Percentiles rank a stretch among this genome's conserved stretches.
These are phyloP conservation scores for Westerdykella sp. DNA, from an alignment of 2,329 filamentous ascomycete species.

Conservation along the genomic window DNA sequence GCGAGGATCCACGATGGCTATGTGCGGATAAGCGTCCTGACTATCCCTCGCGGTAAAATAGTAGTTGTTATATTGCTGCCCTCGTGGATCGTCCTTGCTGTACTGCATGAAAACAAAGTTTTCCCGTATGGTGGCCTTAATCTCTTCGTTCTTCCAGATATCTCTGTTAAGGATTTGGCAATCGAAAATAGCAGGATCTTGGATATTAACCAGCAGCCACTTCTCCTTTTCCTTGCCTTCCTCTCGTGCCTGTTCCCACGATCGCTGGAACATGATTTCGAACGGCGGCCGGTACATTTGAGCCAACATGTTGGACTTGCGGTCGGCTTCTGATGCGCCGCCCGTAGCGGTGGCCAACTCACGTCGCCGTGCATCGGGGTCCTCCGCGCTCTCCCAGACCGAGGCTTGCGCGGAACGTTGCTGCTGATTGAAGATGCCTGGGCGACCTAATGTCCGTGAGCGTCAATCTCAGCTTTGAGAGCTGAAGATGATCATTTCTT, in stretches of 20 bases:
- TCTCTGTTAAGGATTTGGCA: slow-evolving; percentile 93
- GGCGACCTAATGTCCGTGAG: slow-evolving; percentile 26
- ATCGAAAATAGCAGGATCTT: slow-evolving; percentile 88
- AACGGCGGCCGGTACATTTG: slow-evolving; percentile 91
- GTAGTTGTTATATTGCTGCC: slow-evolving; percentile 77
- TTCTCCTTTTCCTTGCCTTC: slow-evolving; percentile 83
- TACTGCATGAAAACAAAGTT: slow-evolving; percentile 97
- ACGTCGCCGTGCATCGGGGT: slow-evolving; percentile 44
- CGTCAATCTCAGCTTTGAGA: slow-evolving; percentile 26
- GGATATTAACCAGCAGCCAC: slow-evolving; percentile 93
- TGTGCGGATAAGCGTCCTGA: slow-evolving; percentile 88
- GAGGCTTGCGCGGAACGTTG: slow-evolving; percentile 49
- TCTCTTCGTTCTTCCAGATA: slow-evolving; percentile 81
- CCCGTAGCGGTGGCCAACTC: slow-evolving; percentile 57
- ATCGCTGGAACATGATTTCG: slow-evolving; percentile 72
- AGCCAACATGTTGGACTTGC: slow-evolving; percentile 72
- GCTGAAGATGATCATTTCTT: slow-evolving; percentile 3
- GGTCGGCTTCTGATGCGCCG: slow-evolving; percentile 58
- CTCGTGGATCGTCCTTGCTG: slow-evolving; percentile 73
- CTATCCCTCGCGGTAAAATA: slow-evolving; percentile 79
- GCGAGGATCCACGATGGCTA: slow-evolving; percentile 89
- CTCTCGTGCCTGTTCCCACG: slow-evolving; percentile 80
- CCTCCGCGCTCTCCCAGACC: slow-evolving; percentile 54
- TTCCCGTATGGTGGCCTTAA: slow-evolving; percentile 75
- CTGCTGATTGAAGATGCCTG: slow-evolving; percentile 64